These are phyloP conservation scores for Beauveria australis DNA, from an alignment of 2,329 filamentous ascomycete genomes.

Conservation along the genomic window DNA sequence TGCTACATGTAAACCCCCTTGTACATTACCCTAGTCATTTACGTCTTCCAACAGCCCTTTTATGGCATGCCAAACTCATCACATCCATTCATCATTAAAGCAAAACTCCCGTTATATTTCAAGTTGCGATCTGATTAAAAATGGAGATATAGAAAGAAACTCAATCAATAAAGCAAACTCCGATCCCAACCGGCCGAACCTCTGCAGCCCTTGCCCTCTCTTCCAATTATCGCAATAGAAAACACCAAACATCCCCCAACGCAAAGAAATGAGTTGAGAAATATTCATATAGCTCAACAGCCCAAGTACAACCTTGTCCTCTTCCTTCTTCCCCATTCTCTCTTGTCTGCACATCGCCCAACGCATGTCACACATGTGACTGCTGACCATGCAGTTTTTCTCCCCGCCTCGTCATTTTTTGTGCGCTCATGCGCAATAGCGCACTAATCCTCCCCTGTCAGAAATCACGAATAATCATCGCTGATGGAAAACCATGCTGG, in stretches of 20 bases:
- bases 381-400: background rate
- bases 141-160: background rate
- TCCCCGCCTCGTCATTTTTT: background rate
- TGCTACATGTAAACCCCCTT: background rate
- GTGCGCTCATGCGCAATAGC: background rate
- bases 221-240: background rate
- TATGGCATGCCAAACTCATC: background rate
- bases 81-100: background rate
- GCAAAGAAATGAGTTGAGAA: conserved; percentile 7
- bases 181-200: background rate
- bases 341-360: background rate
- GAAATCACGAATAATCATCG: conserved; percentile 2
- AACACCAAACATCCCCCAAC: background rate
- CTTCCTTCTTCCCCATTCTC: background rate
- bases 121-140: conserved; percentile 6
- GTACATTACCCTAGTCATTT: background rate
- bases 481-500: conserved; percentile 1
- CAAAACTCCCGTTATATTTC: conserved; percentile 8
- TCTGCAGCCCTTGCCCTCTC: background rate
- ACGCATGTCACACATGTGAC: background rate
- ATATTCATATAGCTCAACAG: background rate
- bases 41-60: background rate
- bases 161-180: background rate
- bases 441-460: background rate
- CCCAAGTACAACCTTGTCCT: background rate